Conservation (phyloP, 2,329 filamentous ascomycete species). For the Cordyceps farinosa region DNA sequence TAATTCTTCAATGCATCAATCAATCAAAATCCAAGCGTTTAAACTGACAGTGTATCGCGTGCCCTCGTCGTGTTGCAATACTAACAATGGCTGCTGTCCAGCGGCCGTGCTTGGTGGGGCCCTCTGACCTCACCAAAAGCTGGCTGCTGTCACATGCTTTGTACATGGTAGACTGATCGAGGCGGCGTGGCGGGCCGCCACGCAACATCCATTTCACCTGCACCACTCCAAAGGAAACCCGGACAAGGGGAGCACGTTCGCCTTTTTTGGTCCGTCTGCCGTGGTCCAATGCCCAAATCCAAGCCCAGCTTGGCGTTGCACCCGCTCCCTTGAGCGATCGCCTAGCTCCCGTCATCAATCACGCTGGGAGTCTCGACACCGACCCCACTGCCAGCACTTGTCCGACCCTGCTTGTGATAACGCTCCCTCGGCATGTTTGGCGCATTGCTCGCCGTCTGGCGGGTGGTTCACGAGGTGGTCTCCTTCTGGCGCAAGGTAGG, state of each 20-base stretch:
- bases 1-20: not conserved
- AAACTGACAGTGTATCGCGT: not conserved
- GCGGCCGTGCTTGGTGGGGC: not conserved
- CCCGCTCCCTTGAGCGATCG: conserved; percentile 8
- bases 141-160: conserved; percentile 14
- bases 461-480: conserved; percentile 58
- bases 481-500: conserved; percentile 61
- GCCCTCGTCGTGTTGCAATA: not conserved
- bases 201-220: conserved; percentile 7
- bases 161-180: not conserved
- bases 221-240: not conserved
- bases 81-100: not conserved
- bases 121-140: conserved; percentile 6
- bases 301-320: conserved; percentile 9
- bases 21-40: not conserved
- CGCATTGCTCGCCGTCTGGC: conserved; percentile 48
- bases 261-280: not conserved
- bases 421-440: conserved; percentile 38
- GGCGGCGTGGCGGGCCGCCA: conserved; percentile 11
- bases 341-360: conserved; percentile 5
- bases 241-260: conserved; percentile 10
- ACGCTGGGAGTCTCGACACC: not conserved
- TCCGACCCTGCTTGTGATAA: conserved; percentile 31
- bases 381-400: conserved; percentile 1
- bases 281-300: conserved; percentile 13